These are phyloP conservation scores for Geotrichum australiense DNA, from an alignment of 1,139 yeast genomes.

Conservation along the genomic window DNA sequence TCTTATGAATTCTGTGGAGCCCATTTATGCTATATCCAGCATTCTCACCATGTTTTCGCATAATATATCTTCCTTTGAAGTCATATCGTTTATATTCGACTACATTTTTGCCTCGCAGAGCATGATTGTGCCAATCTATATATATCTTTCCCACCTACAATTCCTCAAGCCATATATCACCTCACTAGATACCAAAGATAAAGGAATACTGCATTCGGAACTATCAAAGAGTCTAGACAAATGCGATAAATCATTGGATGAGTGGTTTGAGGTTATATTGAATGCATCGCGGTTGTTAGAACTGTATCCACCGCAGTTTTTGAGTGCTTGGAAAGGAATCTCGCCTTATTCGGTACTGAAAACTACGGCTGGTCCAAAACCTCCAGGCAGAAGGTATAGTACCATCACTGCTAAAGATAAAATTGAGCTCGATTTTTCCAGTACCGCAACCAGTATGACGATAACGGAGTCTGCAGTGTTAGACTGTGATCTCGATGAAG, in stretches of 20 bases:
- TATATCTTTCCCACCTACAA: slow-evolving; percentile 50
- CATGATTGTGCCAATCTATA: slow-evolving; percentile 42
- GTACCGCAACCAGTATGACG: slow-evolving; percentile 9
- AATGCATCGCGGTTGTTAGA: slow-evolving; percentile 21
- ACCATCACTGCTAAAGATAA: slow-evolving; percentile 8
- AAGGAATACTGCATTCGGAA: slow-evolving; percentile 30
- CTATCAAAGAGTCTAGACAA: slow-evolving; percentile 27
- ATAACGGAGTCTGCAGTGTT: not conserved
- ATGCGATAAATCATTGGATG: slow-evolving; percentile 20
- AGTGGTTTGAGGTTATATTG: slow-evolving; percentile 19
- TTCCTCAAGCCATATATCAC: slow-evolving; percentile 40
- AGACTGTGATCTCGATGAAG: slow-evolving; percentile 12
- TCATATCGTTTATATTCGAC: slow-evolving; percentile 57
- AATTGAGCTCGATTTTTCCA: slow-evolving; percentile 10
- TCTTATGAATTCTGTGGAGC: slow-evolving; percentile 42
- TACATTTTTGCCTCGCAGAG: slow-evolving; percentile 47
- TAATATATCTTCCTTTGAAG: slow-evolving; percentile 48
- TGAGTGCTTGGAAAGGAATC: slow-evolving; percentile 23
- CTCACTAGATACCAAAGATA: slow-evolving; percentile 23
- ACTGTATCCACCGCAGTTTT: slow-evolving; percentile 23
- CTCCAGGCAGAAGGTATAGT: slow-evolving; percentile 18
- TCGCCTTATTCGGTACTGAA: slow-evolving; percentile 30
- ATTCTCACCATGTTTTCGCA: slow-evolving; percentile 75
- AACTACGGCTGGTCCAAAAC: slow-evolving; percentile 19
- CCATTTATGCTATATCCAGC: slow-evolving; percentile 66